phyloP scores from a whole-genome alignment of 352 stramenopile genomes.

The Phytophthora pini region DNA sequence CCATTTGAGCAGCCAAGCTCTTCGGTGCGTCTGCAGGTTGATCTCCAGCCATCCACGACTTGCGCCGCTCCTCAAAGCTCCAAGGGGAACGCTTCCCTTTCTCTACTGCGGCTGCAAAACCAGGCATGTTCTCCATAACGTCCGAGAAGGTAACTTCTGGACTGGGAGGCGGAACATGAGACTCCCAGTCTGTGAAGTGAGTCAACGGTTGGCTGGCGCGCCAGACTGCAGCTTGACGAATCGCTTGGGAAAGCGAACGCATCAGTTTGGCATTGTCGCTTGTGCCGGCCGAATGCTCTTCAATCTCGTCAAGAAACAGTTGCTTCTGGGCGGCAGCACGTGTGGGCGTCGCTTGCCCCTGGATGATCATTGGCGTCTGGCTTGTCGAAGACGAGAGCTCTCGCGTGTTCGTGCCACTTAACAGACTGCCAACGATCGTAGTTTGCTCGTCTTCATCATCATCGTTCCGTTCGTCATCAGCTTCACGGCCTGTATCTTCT shows the following conservation, averaged over 20 bases:
- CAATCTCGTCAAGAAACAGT: conserved; percentile 76
- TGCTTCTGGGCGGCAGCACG: conserved; percentile 29
- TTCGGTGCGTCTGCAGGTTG: conserved; percentile 27
- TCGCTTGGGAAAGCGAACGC: conserved; percentile 77
- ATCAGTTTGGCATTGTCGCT: conserved; percentile 72
- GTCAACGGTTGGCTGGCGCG: conserved; percentile 75
- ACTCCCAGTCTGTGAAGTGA: conserved; percentile 73
- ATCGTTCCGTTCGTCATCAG: conserved; percentile 60
- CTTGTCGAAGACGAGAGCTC: conserved; percentile 42
- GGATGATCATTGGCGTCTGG: conserved; percentile 11
- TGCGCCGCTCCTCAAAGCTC: conserved; percentile 67
- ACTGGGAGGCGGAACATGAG: conserved; percentile 56
- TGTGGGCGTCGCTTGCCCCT: conserved; percentile 26
- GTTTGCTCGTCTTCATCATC: conserved; percentile 84
- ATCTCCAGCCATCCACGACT: conserved; percentile 81
- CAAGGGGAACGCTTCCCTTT: conserved; percentile 50
- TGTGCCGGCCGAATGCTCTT: conserved; percentile 63
- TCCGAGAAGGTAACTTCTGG: conserved; percentile 81
- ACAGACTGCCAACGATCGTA: conserved; percentile 78
- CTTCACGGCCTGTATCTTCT: conserved; percentile 52
- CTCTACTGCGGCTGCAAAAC: conserved; percentile 50
- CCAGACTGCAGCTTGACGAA: conserved; percentile 82
- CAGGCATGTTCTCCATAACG: conserved; percentile 72
- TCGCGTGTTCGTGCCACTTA: conserved; percentile 69
- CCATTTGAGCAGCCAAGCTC: conserved; percentile 28